These are phyloP conservation scores for Aspergillus phoenicis DNA, from an alignment of 2,329 filamentous ascomycete genomes.

Conservation along the genomic window DNA sequence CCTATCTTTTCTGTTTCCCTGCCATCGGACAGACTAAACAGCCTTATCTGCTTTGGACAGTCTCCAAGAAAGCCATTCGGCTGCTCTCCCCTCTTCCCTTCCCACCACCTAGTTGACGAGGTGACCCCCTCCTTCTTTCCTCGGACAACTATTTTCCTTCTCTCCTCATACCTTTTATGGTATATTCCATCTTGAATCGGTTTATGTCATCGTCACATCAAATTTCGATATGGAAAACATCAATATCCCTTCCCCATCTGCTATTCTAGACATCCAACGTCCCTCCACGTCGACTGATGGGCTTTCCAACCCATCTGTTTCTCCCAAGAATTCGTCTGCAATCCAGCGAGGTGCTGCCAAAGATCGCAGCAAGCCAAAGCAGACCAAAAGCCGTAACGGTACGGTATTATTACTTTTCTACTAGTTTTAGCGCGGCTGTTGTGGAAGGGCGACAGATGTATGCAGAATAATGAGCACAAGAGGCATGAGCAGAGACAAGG, in stretches of 20 bases:
- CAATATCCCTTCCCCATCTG: slow-evolving; percentile 62
- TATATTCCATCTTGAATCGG: background rate
- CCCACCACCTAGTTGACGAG: background rate
- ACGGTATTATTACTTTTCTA: slow-evolving; percentile 37
- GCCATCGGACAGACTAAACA: slow-evolving; percentile 13
- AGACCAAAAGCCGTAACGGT: slow-evolving; percentile 77
- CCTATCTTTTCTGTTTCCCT: slow-evolving; percentile 18
- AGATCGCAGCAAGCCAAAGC: slow-evolving; percentile 61
- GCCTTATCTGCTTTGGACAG: slow-evolving; percentile 18
- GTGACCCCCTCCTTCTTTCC: background rate
- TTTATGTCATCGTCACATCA: slow-evolving; percentile 18
- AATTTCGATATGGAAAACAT: slow-evolving; percentile 58
- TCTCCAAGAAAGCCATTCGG: background rate
- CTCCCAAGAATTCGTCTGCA: slow-evolving; percentile 25
- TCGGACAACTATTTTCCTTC: background rate
- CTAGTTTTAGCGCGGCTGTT: slow-evolving; percentile 1
- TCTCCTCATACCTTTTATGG: background rate
- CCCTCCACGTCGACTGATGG: slow-evolving; percentile 26
- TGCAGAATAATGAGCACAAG: slow-evolving; percentile 3
- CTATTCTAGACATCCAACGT: slow-evolving; percentile 48
- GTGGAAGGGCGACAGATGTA: background rate
- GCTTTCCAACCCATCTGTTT: slow-evolving; percentile 32
- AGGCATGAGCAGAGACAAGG: slow-evolving; percentile 2
- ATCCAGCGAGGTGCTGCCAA: slow-evolving; percentile 10
- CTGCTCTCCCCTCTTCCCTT: background rate